Base-by-base conservation (phyloP, 495 filamentous ascomycete species). In the Ascodesmis nigricans region DNA sequence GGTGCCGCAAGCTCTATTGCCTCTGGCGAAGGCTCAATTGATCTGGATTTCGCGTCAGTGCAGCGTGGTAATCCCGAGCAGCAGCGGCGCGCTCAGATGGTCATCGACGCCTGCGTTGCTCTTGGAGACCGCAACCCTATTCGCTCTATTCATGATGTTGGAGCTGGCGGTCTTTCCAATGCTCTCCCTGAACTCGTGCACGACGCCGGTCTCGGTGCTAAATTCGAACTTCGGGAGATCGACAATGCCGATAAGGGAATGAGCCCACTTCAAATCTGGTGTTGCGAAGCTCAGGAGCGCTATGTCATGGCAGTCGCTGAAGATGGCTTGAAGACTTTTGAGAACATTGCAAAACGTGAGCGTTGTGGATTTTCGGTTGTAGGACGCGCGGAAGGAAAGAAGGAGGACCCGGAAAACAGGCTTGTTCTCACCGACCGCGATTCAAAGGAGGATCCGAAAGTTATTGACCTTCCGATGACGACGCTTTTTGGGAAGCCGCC, bases 211-310 rank as follows among this genome's bases (percentile, higher is more conserved):
- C 68, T 78, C 34, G 87, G 87, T 20, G 87, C 78, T 14, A 70
- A 64, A 1, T 91, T 97, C 43, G 87, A 95, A 53, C 67, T 97
- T 1, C 69, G 90, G 34, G 76, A 93, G 48, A 63, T 97, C 14
- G 82, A 92, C 43, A 92, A 64, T 50, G 76, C 79, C 0, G 90
- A 95, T 52, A 66, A 60, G 23, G 72, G 80, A 46, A 83, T 93
- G 77, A 91, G 79, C 52, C 83, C 84, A 15, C 65, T 92, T 47
- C 76, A 93, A 52, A 91, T 95, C 22, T 95, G 83, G 84, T 91
- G 83, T 57, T 84, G 78, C 44, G 83, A 93, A 46, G 90, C 87
- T 1, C 87, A 97, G 46, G 87, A 97, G 55, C 63, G 87, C 49
- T 97, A 93, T 43, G 87, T 95, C 11, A 51, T 93, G 43, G 66